Evolutionary conservation across 176 grass and related monocot species (phyloP).

Genomic region (Eleusine indica): DNA sequence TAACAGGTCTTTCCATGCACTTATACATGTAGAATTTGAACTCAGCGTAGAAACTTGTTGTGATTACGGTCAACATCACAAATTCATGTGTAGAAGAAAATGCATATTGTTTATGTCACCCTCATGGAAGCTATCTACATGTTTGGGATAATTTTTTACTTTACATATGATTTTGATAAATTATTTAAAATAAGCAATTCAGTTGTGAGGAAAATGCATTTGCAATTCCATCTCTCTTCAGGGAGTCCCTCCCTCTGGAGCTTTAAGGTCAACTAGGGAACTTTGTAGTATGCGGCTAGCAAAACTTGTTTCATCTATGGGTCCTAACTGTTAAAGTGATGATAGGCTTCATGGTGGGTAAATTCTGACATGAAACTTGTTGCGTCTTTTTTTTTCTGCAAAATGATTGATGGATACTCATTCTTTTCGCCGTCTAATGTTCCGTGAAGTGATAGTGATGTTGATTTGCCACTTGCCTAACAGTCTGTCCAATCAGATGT

Average conservation of each 20-base stretch:
- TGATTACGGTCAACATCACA: not conserved
- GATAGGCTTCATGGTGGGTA: conserved; percentile 37
- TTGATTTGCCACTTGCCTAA: conserved; percentile 43
- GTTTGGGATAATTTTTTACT: conserved; percentile 11
- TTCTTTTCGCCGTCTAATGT: conserved; percentile 35
- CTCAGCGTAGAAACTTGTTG: conserved; percentile 4
- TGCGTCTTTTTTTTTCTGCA: not conserved
- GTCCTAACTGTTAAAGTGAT: not conserved
- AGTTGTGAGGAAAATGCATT: conserved; percentile 1
- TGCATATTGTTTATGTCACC: not conserved
- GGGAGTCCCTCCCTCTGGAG: not conserved
- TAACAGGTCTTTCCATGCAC: not conserved
- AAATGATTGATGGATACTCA: conserved; percentile 34
- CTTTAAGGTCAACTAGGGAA: conserved; percentile 14
- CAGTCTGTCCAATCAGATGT: conserved; percentile 36
- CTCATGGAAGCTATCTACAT: conserved; percentile 11
- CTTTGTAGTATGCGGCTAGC: not conserved
- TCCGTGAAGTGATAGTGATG: conserved; percentile 39
- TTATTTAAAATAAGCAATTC: conserved; percentile 2
- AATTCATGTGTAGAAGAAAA: not conserved
- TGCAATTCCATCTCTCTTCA: not conserved
- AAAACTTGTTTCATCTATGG: conserved; percentile 28
- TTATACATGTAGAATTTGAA: conserved; percentile 17
- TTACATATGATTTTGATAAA: not conserved
- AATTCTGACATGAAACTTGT: conserved; percentile 27